Evolutionary conservation across 495 filamentous ascomycete species (phyloP), one percentile per base, ranked within the genome.

Genomic region (Xylaria bambusicola): DNA sequence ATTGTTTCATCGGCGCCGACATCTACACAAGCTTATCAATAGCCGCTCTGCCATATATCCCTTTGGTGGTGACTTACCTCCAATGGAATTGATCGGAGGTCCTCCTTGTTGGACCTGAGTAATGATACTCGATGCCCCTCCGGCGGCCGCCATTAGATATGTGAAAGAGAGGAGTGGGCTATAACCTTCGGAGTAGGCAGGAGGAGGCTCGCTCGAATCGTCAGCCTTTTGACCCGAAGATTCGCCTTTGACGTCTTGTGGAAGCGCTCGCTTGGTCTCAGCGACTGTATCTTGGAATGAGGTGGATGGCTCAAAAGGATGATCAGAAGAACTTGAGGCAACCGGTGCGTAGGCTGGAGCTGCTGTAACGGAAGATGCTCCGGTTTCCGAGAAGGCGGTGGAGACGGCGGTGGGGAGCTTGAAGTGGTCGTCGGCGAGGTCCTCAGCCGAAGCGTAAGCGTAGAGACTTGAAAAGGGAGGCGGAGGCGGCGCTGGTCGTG

Each of bases 111-210:
- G 91, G 54, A 98, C 94, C 78, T 98, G 94, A 74, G 94, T 98
- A 75, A 98, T 93, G 70, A 98, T 96, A 85, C 93, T 97, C 77
- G 93, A 87, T 64, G 92, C 90, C 75, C 92, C 94, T 81, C 92
- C 93, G 74, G 93, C 92, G 70, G 92, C 88, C 75, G 93, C 92
- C 95, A 98, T 98, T 65, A 95, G 86, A 86, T 97, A 98, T 66
- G 90, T 88, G 69, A 98, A 98, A 45, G 89, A 92, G 46, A 88
- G 85, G 73, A 98, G 85, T 50, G 95, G 95, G 75, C 91, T 97
- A 56, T 82, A 87, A 62, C 92, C 91, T 84, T 98, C 94, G 58
- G 90, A 91, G 72, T 98, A 98, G 38, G 94, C 94, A 47, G 94
- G 94, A 61, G 94, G 94, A 20, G 94, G 94, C 76, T 96, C 92